These are phyloP conservation scores for Fusarium compactum DNA, from an alignment of 2,329 filamentous ascomycete genomes.

Conservation along the genomic window DNA sequence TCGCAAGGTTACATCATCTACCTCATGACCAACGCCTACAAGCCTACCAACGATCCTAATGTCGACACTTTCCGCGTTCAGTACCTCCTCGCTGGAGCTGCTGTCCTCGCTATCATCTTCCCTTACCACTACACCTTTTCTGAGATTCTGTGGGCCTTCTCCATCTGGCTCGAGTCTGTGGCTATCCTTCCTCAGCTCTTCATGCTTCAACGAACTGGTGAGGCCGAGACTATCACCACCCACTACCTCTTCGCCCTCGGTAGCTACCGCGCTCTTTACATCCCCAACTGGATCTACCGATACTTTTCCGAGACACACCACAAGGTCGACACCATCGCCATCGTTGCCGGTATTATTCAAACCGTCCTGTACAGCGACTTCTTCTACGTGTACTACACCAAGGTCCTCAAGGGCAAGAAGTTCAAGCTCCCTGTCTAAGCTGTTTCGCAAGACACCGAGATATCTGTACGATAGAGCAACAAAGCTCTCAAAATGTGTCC, in stretches of 20 bases:
- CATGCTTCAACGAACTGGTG: constrained; percentile 96
- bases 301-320: constrained; percentile 81
- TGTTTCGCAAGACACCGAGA: neutral
- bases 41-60: constrained; percentile 96
- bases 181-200: constrained; percentile 98
- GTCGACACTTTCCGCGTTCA: constrained; percentile 97
- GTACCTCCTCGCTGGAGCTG: constrained; percentile 87
- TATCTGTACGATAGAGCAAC: constrained; percentile 27
- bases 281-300: constrained; percentile 97
- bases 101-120: constrained; percentile 82
- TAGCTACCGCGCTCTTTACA: constrained; percentile 92
- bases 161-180: constrained; percentile 97
- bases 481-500: constrained; percentile 20
- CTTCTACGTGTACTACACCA: constrained; percentile 99
- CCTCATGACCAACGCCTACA: constrained; percentile 97
- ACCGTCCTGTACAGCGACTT: constrained; percentile 98
- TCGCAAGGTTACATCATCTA: constrained; percentile 95
- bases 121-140: constrained; percentile 85
- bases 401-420: constrained; percentile 90
- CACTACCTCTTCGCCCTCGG: constrained; percentile 97
- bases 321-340: constrained; percentile 85
- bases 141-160: constrained; percentile 97
- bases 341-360: constrained; percentile 90
- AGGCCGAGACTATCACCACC: constrained; percentile 99
- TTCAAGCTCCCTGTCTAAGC: constrained; percentile 84